phyloP scores from a whole-genome alignment of 2,329 filamentous ascomycete species.

The Trichoderma aggressivum region DNA sequence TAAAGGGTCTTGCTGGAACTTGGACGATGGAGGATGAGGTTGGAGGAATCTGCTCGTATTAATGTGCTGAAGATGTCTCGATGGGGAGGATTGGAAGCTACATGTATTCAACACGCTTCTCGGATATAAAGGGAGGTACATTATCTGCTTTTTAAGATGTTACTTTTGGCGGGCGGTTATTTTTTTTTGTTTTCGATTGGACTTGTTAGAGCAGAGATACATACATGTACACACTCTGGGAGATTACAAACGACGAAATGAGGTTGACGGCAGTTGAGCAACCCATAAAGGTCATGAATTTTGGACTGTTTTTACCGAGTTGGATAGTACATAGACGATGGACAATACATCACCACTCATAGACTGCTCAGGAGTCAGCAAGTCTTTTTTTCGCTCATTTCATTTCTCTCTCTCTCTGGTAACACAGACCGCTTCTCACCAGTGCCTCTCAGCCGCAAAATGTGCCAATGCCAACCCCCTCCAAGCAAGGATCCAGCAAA shows the following conservation, averaged over 20 bases:
- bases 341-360: background rate
- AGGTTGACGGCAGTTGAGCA: background rate
- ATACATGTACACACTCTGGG: background rate
- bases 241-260: background rate
- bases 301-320: background rate
- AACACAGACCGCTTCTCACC: background rate
- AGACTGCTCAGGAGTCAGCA: background rate
- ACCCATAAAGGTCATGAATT: background rate
- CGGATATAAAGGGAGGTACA: background rate
- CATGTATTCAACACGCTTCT: background rate
- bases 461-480: background rate
- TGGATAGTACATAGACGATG: background rate
- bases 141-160: background rate
- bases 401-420: background rate
- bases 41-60: constrained; percentile 60
- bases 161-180: background rate
- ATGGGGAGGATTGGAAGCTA: background rate
- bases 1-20: constrained; percentile 71
- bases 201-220: background rate
- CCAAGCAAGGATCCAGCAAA: constrained; percentile 5
- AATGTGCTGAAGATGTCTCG: background rate
- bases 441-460: background rate
- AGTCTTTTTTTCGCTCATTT: background rate
- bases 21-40: constrained; percentile 86
- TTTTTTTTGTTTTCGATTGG: background rate